phyloP scores from a whole-genome alignment of 2,329 filamentous ascomycete species.

The Fusarium sp. region DNA sequence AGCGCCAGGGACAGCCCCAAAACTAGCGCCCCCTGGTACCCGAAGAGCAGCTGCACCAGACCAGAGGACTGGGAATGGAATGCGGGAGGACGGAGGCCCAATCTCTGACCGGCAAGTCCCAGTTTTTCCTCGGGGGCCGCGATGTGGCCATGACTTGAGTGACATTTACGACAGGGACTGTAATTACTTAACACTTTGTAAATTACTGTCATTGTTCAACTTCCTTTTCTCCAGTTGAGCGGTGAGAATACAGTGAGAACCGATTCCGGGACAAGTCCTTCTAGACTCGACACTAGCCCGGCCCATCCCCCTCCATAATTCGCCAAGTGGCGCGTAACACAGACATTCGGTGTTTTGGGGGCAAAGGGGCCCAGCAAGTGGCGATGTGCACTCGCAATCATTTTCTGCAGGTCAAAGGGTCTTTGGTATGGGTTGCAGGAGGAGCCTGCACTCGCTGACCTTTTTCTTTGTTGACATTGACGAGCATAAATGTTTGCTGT shows the following conservation, averaged over 20 bases:
- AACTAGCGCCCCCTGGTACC: slow-evolving; percentile 27
- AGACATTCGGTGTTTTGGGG: slow-evolving; percentile 24
- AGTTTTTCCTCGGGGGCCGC: slow-evolving; percentile 35
- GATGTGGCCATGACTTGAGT: slow-evolving; percentile 11
- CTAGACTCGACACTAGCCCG: slow-evolving; percentile 16
- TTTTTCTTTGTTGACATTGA: background rate
- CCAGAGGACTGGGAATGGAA: slow-evolving; percentile 31
- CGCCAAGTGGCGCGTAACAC: slow-evolving; percentile 20
- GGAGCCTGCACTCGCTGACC: background rate
- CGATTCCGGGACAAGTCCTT: background rate
- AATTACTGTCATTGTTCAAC: background rate
- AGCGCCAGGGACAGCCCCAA: slow-evolving; percentile 8
- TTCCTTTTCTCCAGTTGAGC: slow-evolving; percentile 7
- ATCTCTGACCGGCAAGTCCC: slow-evolving; percentile 22
- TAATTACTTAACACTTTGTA: background rate
- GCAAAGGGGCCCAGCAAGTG: slow-evolving; percentile 3
- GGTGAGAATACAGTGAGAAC: slow-evolving; percentile 15
- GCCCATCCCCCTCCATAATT: slow-evolving; percentile 5
- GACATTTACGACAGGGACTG: background rate
- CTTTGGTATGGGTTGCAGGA: background rate
- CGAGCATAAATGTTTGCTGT: background rate
- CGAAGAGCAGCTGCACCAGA: background rate
- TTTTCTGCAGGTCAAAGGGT: background rate
- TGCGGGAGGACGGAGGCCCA: slow-evolving; percentile 34
- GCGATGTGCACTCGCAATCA: slow-evolving; percentile 10